A percentile compares a stretch with the other conserved stretches of the same genome.
Conservation (phyloP, 2,329 filamentous ascomycete species). For the Pseudogymnoascus sp. region DNA sequence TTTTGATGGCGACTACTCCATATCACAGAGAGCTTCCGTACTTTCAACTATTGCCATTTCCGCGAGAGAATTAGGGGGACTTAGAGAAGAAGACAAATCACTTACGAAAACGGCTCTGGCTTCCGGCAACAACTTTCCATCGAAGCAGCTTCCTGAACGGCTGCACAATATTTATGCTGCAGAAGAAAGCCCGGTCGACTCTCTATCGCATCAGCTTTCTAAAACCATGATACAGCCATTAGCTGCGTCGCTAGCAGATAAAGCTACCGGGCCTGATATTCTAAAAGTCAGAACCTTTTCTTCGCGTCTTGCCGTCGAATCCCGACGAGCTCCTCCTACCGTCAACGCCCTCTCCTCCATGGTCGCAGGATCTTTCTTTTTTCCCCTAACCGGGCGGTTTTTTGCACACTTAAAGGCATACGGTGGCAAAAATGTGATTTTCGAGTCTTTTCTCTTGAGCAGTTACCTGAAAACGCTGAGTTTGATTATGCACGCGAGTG, state of each 20-base stretch:
- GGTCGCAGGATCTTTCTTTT: constrained; percentile 72
- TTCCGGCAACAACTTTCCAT: constrained; percentile 61
- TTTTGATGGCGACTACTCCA: constrained; percentile 85
- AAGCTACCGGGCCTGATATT: constrained; percentile 67
- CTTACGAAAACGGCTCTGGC: constrained; percentile 27
- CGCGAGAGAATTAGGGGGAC: constrained; percentile 75
- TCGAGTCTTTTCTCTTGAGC: constrained; percentile 66
- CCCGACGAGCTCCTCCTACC: constrained; percentile 46
- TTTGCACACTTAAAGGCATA: constrained; percentile 53
- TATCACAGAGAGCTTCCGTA: constrained; percentile 73
- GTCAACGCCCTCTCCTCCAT: constrained; percentile 72
- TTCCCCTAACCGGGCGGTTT: constrained; percentile 74
- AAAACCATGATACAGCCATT: constrained; percentile 70
- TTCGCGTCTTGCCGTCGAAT: constrained; percentile 60
- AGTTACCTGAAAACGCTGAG: constrained; percentile 81
- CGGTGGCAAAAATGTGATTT: constrained; percentile 49
- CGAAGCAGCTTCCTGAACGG: constrained; percentile 65
- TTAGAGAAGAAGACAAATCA: constrained; percentile 37
- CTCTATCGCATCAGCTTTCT: constrained; percentile 58
- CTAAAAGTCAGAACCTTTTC: constrained; percentile 88
- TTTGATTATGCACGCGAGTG: constrained; percentile 72
- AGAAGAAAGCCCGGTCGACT: constrained; percentile 44
- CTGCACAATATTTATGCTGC: constrained; percentile 62
- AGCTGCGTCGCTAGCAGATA: constrained; percentile 72
- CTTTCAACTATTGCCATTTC: constrained; percentile 75